These are phyloP conservation scores for Candida dajiaensis DNA, from an alignment of 805 yeast genomes.

Conservation along the genomic window DNA sequence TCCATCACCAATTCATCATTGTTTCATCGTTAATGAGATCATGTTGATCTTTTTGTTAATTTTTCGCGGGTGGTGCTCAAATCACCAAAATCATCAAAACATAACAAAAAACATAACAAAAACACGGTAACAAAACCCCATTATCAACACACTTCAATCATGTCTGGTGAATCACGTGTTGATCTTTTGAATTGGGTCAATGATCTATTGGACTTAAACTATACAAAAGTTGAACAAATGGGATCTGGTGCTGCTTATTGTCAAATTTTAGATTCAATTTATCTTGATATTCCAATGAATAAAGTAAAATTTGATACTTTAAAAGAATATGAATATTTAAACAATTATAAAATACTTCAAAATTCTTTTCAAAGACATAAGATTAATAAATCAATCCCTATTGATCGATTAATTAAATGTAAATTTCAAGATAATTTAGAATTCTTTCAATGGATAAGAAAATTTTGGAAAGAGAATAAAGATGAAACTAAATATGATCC, in stretches of 20 bases:
- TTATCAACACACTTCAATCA: too few relatives aligned
- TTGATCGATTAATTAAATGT: constrained; percentile 78
- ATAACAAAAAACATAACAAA: too few relatives aligned
- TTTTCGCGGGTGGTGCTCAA: too few relatives aligned
- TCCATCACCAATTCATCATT: too few relatives aligned
- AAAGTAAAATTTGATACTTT: constrained; percentile 68
- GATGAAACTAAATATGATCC: constrained; percentile 73
- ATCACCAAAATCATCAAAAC: too few relatives aligned
- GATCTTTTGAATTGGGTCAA: constrained; percentile 87
- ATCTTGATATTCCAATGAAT: constrained; percentile 73
- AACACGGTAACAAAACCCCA: too few relatives aligned
- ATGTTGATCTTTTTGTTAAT: too few relatives aligned
- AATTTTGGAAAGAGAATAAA: constrained; percentile 72
- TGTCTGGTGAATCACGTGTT: constrained; percentile 57
- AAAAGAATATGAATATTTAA: constrained; percentile 68
- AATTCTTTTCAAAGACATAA: constrained; percentile 65
- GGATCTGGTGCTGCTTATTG: constrained; percentile 96
- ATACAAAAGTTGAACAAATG: constrained; percentile 82
- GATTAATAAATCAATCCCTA: constrained; percentile 71
- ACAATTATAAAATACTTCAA: constrained; percentile 84
- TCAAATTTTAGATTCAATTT: constrained; percentile 83
- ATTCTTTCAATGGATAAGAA: constrained; percentile 87
- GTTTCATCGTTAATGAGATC: too few relatives aligned
- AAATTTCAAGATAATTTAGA: constrained; percentile 91
- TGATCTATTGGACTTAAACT: constrained; percentile 53